These are phyloP conservation scores for Boletus tylopilopsis DNA, from an alignment of 768 basidiomycete genomes.

Conservation along the genomic window DNA sequence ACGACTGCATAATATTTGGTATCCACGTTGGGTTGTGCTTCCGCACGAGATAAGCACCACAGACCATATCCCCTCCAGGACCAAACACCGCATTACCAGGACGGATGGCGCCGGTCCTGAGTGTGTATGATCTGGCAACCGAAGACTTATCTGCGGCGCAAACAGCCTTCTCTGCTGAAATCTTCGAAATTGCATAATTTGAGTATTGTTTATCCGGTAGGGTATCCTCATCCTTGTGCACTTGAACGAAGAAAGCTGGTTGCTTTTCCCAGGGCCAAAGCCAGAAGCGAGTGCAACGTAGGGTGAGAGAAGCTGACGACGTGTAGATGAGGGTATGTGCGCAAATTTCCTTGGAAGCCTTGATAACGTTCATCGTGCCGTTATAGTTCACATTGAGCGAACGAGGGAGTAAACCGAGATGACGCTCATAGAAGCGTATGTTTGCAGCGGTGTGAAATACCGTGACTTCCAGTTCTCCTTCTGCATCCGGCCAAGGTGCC, in stretches of 20 bases:
- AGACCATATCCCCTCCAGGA: slow-evolving; percentile 68
- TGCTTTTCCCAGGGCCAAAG: slow-evolving; percentile 74
- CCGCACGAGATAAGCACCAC: slow-evolving; percentile 59
- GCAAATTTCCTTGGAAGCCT: slow-evolving; percentile 52
- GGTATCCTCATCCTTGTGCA: slow-evolving; percentile 57
- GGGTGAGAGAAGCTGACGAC: slow-evolving; percentile 63
- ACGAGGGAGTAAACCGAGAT: slow-evolving; percentile 42
- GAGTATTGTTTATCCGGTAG: slow-evolving; percentile 61
- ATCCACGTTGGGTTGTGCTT: slow-evolving; percentile 64
- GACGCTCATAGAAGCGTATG: slow-evolving; percentile 75
- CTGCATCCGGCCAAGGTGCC: slow-evolving; percentile 53
- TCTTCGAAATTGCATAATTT: slow-evolving; percentile 72
- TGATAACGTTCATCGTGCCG: slow-evolving; percentile 66
- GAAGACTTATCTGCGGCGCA: slow-evolving; percentile 38
- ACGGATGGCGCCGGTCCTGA: slow-evolving; percentile 73
- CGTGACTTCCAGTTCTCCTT: slow-evolving; percentile 39
- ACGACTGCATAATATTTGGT: slow-evolving; percentile 53
- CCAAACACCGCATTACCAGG: slow-evolving; percentile 78
- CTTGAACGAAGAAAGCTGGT: slow-evolving; percentile 57
- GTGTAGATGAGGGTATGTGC: slow-evolving; percentile 63
- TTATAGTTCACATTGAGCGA: slow-evolving; percentile 62
- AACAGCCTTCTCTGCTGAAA: slow-evolving; percentile 49
- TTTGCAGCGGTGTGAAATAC: slow-evolving; percentile 77
- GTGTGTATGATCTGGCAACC: slow-evolving; percentile 26
- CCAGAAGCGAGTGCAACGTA: slow-evolving; percentile 57